phyloP scores from a whole-genome alignment of 305 asterid species.

The Euphrasia arctica region DNA sequence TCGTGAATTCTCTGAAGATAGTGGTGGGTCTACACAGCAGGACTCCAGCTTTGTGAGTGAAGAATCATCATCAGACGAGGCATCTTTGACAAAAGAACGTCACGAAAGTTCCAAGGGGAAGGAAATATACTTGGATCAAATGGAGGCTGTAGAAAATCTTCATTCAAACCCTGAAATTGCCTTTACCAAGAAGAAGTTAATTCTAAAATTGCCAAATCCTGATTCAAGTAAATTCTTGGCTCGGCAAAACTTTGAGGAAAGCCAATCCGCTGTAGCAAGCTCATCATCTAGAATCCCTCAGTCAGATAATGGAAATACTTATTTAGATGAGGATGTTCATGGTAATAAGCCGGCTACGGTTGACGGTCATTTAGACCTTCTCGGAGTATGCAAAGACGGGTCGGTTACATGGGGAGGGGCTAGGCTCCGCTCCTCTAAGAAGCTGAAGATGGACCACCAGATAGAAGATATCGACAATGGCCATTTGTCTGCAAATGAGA shows the following conservation, averaged over 20 bases:
- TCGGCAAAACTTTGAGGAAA: slow-evolving; percentile 32
- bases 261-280: slow-evolving; percentile 41
- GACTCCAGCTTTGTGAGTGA: slow-evolving; percentile 65
- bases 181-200: slow-evolving; percentile 65
- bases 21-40: slow-evolving; percentile 62
- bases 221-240: slow-evolving; percentile 44
- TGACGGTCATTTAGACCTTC: slow-evolving; percentile 52
- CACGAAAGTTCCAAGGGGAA: slow-evolving; percentile 65
- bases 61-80: slow-evolving; percentile 63
- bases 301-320: slow-evolving; percentile 29
- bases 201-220: slow-evolving; percentile 79
- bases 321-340: slow-evolving; percentile 38
- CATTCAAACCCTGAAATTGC: slow-evolving; percentile 40
- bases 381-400: slow-evolving; percentile 66
- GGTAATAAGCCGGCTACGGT: slow-evolving; percentile 35
- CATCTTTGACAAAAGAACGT: slow-evolving; percentile 55
- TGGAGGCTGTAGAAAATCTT: slow-evolving; percentile 40
- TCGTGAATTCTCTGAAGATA: slow-evolving; percentile 60
- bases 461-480: slow-evolving; percentile 42
- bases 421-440: slow-evolving; percentile 79
- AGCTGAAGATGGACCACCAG: slow-evolving; percentile 56
- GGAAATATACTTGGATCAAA: slow-evolving; percentile 50
- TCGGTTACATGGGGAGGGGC: slow-evolving; percentile 90
- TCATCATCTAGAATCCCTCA: slow-evolving; percentile 45
- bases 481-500: slow-evolving; percentile 36